Evolutionary conservation across 768 basidiomycete species (phyloP).

Genomic region (Mycena belliarum): DNA sequence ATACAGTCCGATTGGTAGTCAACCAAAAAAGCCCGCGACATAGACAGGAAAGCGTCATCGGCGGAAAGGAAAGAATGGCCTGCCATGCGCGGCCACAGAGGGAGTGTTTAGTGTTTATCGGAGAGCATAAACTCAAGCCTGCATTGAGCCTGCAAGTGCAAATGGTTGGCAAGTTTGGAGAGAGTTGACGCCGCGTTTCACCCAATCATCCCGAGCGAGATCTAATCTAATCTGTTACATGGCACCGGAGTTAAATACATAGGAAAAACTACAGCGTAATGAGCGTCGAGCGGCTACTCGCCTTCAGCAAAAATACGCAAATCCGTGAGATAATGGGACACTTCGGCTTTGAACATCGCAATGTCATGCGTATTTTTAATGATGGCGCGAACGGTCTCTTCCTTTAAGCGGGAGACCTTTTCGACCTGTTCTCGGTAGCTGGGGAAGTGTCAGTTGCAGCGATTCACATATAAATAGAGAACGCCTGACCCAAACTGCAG

Average conservation of each 20-base stretch:
- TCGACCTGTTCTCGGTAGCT: conserved; percentile 82
- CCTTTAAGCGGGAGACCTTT: conserved; percentile 70
- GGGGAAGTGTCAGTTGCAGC: conserved; percentile 5
- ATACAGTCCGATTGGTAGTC: conserved; percentile 10
- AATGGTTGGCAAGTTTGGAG: too few species aligned
- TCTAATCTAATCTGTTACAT: not conserved
- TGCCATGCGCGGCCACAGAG: not conserved
- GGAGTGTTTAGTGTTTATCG: too few species aligned
- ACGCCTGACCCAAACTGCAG: conserved; percentile 71
- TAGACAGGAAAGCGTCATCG: not conserved
- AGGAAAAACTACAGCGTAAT: too few species aligned
- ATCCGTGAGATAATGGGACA: conserved; percentile 68
- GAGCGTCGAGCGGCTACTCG: conserved; percentile 27
- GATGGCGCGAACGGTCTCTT: conserved; percentile 79
- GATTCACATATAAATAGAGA: not conserved
- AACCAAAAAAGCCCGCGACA: not conserved
- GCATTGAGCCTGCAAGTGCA: too few species aligned
- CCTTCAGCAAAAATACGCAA: conserved; percentile 67
- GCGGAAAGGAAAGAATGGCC: not conserved
- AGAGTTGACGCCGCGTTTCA: too few species aligned
- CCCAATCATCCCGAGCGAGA: too few species aligned
- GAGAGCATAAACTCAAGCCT: too few species aligned
- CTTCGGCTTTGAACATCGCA: conserved; percentile 77
- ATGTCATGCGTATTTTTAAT: conserved; percentile 86
- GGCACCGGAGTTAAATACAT: too few species aligned